Conservation (phyloP, 2,329 filamentous ascomycete species). For the Cadophora luteo-olivacea region DNA sequence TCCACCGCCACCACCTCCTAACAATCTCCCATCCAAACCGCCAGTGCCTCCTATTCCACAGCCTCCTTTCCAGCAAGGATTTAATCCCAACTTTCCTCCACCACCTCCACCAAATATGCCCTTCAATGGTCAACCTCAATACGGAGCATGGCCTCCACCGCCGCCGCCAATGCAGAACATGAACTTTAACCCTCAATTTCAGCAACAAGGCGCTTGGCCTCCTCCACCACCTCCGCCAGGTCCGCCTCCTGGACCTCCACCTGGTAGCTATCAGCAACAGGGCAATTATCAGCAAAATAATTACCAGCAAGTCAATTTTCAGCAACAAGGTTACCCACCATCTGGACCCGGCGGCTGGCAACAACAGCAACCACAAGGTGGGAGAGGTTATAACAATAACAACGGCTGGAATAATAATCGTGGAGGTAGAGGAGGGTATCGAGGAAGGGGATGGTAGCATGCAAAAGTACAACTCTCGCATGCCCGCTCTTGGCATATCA, state of each 20-base stretch:
- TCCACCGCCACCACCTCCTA: slow-evolving; percentile 18
- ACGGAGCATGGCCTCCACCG: slow-evolving; percentile 33
- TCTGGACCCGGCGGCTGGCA: slow-evolving; percentile 40
- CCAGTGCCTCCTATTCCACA: slow-evolving; percentile 30
- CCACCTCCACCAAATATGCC: slow-evolving; percentile 34
- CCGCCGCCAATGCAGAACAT: slow-evolving; percentile 35
- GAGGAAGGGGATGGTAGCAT: slow-evolving; percentile 37
- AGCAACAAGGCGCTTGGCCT: slow-evolving; percentile 28
- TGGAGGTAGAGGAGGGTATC: slow-evolving; percentile 40
- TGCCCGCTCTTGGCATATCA: not conserved
- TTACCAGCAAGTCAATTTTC: slow-evolving; percentile 28
- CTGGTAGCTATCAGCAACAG: slow-evolving; percentile 30
- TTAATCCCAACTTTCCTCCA: slow-evolving; percentile 38
- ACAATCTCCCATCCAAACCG: slow-evolving; percentile 28
- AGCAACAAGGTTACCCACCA: slow-evolving; percentile 32
- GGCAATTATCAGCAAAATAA: slow-evolving; percentile 26
- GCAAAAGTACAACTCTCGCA: not conserved
- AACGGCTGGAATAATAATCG: slow-evolving; percentile 37
- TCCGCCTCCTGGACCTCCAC: slow-evolving; percentile 39
- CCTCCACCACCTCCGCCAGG: slow-evolving; percentile 34
- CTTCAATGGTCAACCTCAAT: slow-evolving; percentile 30
- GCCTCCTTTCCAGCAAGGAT: slow-evolving; percentile 36
- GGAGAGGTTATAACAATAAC: slow-evolving; percentile 38
- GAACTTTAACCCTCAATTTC: slow-evolving; percentile 33
- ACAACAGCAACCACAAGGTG: slow-evolving; percentile 32